These are phyloP conservation scores for Citeromyces nyonsensis DNA, from an alignment of 805 yeast genomes.

Conservation along the genomic window DNA sequence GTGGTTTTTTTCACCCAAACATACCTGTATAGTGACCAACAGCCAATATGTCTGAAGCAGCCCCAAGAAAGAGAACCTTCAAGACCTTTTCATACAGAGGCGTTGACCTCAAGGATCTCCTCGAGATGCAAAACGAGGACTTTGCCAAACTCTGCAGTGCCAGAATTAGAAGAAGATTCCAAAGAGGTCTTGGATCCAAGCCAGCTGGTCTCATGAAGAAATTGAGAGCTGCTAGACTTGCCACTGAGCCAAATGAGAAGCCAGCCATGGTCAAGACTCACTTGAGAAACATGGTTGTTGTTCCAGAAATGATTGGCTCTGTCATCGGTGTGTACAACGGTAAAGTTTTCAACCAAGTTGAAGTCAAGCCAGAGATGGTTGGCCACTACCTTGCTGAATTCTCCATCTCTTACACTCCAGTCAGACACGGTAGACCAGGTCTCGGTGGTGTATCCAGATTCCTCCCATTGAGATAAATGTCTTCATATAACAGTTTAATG, in stretches of 20 bases:
- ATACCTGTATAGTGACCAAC: background rate
- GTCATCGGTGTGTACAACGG: constrained; percentile 99
- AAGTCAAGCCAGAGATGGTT: constrained; percentile 98
- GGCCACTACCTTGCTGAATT: constrained; percentile 99
- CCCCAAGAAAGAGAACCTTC: constrained; percentile 79
- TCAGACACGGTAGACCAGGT: constrained; percentile 77
- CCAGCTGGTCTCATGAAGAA: constrained; percentile 94
- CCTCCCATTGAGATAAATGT: constrained; percentile 18
- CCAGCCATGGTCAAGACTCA: constrained; percentile 98
- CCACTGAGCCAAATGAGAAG: constrained; percentile 85
- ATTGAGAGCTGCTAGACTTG: constrained; percentile 93
- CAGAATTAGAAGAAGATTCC: constrained; percentile 99
- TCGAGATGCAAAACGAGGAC: constrained; percentile 91
- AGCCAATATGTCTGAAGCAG: constrained; percentile 17
- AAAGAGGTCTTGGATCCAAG: constrained; percentile 91
- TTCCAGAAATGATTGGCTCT: constrained; percentile 99
- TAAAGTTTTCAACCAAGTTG: constrained; percentile 97
- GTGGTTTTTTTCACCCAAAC: no score
- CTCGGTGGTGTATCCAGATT: constrained; percentile 9
- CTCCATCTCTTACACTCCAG: constrained; percentile 99
- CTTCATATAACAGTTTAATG: background rate
- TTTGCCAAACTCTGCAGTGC: constrained; percentile 94
- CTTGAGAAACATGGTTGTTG: constrained; percentile 96
- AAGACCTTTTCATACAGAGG: constrained; percentile 98
- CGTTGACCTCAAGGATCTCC: constrained; percentile 88